Conservation (phyloP, 495 filamentous ascomycete genomes). For the Cryomyces minteri region DNA sequence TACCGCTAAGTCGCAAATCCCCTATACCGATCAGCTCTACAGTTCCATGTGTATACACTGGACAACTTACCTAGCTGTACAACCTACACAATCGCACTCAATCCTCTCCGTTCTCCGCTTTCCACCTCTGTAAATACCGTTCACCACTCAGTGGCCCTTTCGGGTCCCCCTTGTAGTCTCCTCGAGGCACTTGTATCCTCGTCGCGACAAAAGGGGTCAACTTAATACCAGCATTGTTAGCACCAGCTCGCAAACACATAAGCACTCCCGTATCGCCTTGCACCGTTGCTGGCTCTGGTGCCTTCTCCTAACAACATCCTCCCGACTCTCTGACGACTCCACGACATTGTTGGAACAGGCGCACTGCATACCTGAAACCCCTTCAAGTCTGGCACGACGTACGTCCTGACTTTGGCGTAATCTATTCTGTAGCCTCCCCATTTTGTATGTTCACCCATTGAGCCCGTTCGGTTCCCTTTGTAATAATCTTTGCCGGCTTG, state of each 20-base stretch:
- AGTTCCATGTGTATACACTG: not conserved
- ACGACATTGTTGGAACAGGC: not conserved
- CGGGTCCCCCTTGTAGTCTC: slow-evolving; percentile 17
- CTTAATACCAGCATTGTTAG: slow-evolving; percentile 23
- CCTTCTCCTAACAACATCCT: not conserved
- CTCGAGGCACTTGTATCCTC: slow-evolving; percentile 30
- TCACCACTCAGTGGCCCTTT: slow-evolving; percentile 33
- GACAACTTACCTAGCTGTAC: not conserved
- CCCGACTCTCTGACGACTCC: not conserved
- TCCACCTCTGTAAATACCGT: slow-evolving; percentile 47
- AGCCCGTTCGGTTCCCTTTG: slow-evolving; percentile 81
- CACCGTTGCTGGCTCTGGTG: not conserved
- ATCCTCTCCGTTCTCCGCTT: slow-evolving; percentile 45
- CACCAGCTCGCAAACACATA: not conserved
- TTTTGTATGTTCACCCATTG: slow-evolving; percentile 73
- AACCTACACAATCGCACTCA: slow-evolving; percentile 15
- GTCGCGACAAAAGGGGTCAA: slow-evolving; percentile 75
- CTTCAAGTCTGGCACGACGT: slow-evolving; percentile 53
- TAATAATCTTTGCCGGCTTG: slow-evolving; percentile 85
- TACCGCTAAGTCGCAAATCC: not conserved
- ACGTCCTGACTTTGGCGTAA: slow-evolving; percentile 75
- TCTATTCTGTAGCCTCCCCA: slow-evolving; percentile 71
- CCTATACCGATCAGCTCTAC: not conserved
- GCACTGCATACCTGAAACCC: slow-evolving; percentile 47
- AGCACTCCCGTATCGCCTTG: not conserved